Conservation (phyloP, 2,329 filamentous ascomycete species). For the Ophiosphaerella narmari region DNA sequence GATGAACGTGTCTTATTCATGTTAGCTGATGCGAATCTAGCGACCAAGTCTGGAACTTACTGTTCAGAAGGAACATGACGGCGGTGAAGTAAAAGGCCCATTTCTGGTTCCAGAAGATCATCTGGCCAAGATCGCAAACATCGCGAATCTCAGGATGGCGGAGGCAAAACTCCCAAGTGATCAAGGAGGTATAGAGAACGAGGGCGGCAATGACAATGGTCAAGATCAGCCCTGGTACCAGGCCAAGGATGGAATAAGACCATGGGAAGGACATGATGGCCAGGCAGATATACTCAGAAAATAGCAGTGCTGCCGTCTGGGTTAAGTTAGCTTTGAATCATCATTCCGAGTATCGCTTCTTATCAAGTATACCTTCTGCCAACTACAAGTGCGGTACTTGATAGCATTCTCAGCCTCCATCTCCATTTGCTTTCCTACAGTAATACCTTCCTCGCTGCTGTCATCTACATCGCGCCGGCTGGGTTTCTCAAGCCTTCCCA, state of each 20-base stretch:
- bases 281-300: slow-evolving; percentile 94
- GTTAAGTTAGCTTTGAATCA: neutral
- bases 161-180: slow-evolving; percentile 81
- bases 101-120: slow-evolving; percentile 84
- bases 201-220: slow-evolving; percentile 77
- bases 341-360: too few species aligned
- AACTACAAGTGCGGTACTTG: slow-evolving; percentile 90
- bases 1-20: slow-evolving; percentile 17
- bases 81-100: slow-evolving; percentile 73
- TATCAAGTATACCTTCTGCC: slow-evolving; percentile 71
- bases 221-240: slow-evolving; percentile 84
- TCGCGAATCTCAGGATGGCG: slow-evolving; percentile 89
- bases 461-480: slow-evolving; percentile 36
- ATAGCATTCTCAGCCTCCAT: slow-evolving; percentile 78
- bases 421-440: slow-evolving; percentile 71
- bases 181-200: slow-evolving; percentile 81
- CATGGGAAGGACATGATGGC: slow-evolving; percentile 95
- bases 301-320: slow-evolving; percentile 80
- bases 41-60: slow-evolving; percentile 67
- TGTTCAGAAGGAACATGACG: slow-evolving; percentile 91
- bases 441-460: slow-evolving; percentile 48
- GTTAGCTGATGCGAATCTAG: neutral
- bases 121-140: slow-evolving; percentile 94
- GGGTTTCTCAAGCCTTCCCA: slow-evolving; percentile 50
- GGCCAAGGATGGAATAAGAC: slow-evolving; percentile 84